A percentile compares a stretch with the other conserved stretches of the same genome.
phyloP scores from a whole-genome alignment of 108 stramenopile species.

The Pseudonitzschia delicatissima region DNA sequence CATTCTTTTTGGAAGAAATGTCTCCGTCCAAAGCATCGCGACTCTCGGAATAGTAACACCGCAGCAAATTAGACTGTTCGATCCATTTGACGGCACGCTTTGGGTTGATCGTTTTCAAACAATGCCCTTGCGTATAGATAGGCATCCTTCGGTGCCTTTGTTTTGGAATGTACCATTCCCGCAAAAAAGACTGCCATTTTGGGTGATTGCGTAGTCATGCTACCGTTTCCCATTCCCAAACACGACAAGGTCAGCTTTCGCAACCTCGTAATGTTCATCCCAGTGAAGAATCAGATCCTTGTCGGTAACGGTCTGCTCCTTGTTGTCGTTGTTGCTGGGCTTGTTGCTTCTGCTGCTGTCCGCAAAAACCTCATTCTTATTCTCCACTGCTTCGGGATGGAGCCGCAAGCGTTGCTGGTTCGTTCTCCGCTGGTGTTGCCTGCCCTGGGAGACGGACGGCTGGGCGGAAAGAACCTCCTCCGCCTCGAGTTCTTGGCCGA shows the following conservation, averaged over 20 bases:
- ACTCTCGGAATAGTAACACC: neutral
- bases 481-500: neutral
- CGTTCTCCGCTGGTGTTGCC: neutral
- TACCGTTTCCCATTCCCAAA: constrained; percentile 2
- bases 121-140: constrained; percentile 58
- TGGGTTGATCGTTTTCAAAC: constrained; percentile 40
- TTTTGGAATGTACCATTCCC: constrained; percentile 51
- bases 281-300: constrained; percentile 16
- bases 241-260: constrained; percentile 15
- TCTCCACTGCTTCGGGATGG: no score
- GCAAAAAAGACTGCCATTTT: constrained; percentile 68
- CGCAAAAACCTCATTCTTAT: neutral
- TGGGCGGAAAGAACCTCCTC: neutral
- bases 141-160: constrained; percentile 50
- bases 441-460: neutral
- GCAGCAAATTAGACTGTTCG: constrained; percentile 23
- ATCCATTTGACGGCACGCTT: constrained; percentile 52
- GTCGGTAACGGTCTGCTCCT: neutral
- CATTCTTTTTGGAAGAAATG: neutral
- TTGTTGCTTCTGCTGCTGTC: neutral
- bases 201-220: constrained; percentile 35
- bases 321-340: neutral
- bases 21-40: neutral
- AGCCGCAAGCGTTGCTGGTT: neutral
- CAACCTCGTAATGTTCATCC: constrained; percentile 27